Evolutionary conservation across 306 rosid genomes (phyloP), one percentile per base, ranked within the genome.

Genomic region (Trifolium dubium): DNA sequence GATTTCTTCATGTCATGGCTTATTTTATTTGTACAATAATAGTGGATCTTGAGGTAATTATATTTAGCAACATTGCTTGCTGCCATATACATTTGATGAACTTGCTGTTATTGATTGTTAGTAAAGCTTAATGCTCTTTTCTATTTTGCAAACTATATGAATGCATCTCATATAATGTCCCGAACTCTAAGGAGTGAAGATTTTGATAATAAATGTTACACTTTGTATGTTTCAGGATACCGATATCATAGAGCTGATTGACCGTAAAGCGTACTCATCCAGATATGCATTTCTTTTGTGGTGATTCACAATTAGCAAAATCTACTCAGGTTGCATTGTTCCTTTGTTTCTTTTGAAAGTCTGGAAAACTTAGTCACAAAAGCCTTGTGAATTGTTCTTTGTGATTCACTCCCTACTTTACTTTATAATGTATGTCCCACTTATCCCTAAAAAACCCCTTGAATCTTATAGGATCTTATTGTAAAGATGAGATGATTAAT

Each of bases 211-310:
- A 13, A 82, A 61, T 67, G 44, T 75, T 51, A 53, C 35, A 53
- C 31, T 53, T 73, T 73, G 73, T 81, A 8, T 76, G 70, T 58
- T 84, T 73, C 51, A 93, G 98, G 96, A 93, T 83, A 55, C 89
- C 10, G 98, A 88, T 79, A 91, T 93, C 68, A 88, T 91, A 73
- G 93, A 93, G 28, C 98, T 90, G 87, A 93, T 93, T 71, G 97
- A 93, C 65, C 86, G 98, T 93, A 51, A 91, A 79, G 81, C 98
- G 98, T 15, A 93, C 98, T 79, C 98, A 93, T 85, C 98, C 98
- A 55, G 98, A 93, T 81, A 81, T 93, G 85, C 87, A 85, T 79
- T 93, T 93, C 79, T 93, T 93, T 83, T 93, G 89, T 5, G 96
- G 96, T 34, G 96, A 93, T 85, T 85, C 94, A 4, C 81, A 83